phyloP scores from a whole-genome alignment of 2,329 filamentous ascomycete species.

The Phyllosticta citriasiana region DNA sequence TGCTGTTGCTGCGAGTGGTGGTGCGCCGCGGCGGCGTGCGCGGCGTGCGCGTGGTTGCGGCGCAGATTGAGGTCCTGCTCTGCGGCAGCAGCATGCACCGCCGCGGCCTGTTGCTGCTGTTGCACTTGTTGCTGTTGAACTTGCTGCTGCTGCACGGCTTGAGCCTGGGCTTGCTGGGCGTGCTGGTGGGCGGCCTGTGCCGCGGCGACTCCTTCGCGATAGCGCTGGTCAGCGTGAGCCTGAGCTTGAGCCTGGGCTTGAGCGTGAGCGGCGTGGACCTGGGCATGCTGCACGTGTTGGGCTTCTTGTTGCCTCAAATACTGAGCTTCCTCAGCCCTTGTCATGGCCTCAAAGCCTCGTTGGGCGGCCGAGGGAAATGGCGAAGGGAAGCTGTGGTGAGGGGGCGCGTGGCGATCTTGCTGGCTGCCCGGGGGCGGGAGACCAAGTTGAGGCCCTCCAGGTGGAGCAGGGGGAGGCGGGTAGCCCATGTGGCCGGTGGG shows the following conservation, averaged over 20 bases:
- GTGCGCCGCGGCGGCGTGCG: not conserved
- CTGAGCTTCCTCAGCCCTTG: not conserved
- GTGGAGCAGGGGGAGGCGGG: slow-evolving; percentile 3
- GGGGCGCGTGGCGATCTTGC: not conserved
- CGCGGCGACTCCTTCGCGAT: not conserved
- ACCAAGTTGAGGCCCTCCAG: not conserved
- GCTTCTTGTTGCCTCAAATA: slow-evolving; percentile 1
- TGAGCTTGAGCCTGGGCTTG: slow-evolving; percentile 6
- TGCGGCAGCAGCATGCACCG: not conserved
- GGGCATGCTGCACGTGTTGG: not conserved
- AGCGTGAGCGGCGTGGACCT: not conserved
- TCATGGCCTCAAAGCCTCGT: slow-evolving; percentile 4
- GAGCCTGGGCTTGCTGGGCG: not conserved
- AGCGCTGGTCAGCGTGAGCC: slow-evolving; percentile 4
- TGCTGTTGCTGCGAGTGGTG: not conserved
- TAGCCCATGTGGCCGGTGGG: slow-evolving; percentile 6
- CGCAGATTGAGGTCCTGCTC: not conserved
- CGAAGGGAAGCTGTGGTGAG: not conserved
- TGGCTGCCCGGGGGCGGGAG: not conserved
- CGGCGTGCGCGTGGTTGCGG: not conserved
- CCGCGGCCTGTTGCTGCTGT: not conserved
- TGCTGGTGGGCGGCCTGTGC: not conserved
- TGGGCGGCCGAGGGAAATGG: slow-evolving; percentile 1
- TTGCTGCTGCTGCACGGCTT: not conserved
- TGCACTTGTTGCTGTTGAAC: not conserved